These are phyloP conservation scores for Annulohypoxylon moriforme DNA, from an alignment of 495 filamentous ascomycete genomes.

Conservation along the genomic window DNA sequence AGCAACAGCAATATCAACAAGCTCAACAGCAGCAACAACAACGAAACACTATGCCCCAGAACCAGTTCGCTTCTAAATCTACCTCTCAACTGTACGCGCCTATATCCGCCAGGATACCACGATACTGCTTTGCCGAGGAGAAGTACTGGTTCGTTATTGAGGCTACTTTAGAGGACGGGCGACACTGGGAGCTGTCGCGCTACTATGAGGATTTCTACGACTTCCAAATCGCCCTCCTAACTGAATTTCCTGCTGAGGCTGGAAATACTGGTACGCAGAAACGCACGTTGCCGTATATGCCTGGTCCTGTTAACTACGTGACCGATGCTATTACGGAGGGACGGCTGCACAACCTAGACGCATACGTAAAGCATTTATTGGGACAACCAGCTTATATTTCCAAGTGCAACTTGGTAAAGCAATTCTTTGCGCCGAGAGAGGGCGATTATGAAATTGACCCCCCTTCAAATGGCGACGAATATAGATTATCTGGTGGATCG, in stretches of 20 bases:
- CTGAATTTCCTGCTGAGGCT: conserved; percentile 92
- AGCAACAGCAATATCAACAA: conserved; percentile 46
- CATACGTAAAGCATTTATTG: conserved; percentile 92
- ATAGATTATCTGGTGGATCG: conserved; percentile 75
- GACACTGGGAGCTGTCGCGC: conserved; percentile 89
- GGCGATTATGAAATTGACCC: conserved; percentile 94
- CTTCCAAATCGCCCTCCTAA: conserved; percentile 94
- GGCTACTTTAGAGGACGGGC: conserved; percentile 87
- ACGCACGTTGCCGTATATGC: conserved; percentile 96
- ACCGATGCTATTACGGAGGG: conserved; percentile 97
- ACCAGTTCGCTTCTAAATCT: conserved; percentile 52
- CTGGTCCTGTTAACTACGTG: conserved; percentile 95
- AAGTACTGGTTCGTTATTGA: conserved; percentile 99
- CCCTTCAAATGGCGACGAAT: conserved; percentile 71
- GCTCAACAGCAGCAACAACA: conserved; percentile 31
- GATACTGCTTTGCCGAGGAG: conserved; percentile 96
- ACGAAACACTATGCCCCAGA: conserved; percentile 49
- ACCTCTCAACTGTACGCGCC: conserved; percentile 61
- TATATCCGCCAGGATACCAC: conserved; percentile 84
- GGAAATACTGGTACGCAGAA: conserved; percentile 80
- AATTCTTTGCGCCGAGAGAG: conserved; percentile 88
- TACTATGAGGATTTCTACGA: conserved; percentile 99
- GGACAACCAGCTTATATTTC: conserved; percentile 86
- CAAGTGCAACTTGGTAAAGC: conserved; percentile 81
- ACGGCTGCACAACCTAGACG: conserved; percentile 87